Evolutionary conservation across 169 alveolate species (phyloP).

Genomic region (Cytauxzoon felis): DNA sequence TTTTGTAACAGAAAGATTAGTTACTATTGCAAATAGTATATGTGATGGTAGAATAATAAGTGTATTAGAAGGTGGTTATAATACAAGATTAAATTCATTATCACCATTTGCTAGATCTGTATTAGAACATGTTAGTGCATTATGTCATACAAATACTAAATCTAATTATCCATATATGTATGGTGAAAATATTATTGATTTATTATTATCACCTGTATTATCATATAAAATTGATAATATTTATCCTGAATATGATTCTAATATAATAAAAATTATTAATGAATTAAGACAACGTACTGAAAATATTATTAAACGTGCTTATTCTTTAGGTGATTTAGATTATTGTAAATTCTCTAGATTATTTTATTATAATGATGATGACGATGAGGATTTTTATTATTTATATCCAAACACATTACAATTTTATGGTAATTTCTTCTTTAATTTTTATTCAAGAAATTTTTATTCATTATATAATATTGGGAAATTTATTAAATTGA

Average conservation of each 20-base stretch:
- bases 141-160: constrained; percentile 23
- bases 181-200: constrained; percentile 9
- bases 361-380: no score
- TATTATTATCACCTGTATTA: constrained; percentile 42
- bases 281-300: background rate
- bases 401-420: background rate
- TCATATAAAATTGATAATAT: background rate
- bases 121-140: constrained; percentile 86
- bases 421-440: constrained; percentile 1
- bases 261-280: background rate
- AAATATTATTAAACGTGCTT: background rate
- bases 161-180: constrained; percentile 41
- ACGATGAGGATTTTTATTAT: no score
- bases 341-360: constrained; percentile 4
- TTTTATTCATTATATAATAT: constrained; percentile 9
- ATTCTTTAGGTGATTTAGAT: background rate
- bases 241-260: background rate
- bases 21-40: constrained; percentile 87
- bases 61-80: constrained; percentile 99
- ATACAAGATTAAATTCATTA: constrained; percentile 85
- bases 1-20: constrained; percentile 90
- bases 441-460: constrained; percentile 5
- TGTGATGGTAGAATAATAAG: constrained; percentile 92
- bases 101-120: constrained; percentile 92
- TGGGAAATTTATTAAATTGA: background rate